These are phyloP conservation scores for Chrysoporthe austroafricana DNA, from an alignment of 2,329 filamentous ascomycete species.

Conservation along the genomic window DNA sequence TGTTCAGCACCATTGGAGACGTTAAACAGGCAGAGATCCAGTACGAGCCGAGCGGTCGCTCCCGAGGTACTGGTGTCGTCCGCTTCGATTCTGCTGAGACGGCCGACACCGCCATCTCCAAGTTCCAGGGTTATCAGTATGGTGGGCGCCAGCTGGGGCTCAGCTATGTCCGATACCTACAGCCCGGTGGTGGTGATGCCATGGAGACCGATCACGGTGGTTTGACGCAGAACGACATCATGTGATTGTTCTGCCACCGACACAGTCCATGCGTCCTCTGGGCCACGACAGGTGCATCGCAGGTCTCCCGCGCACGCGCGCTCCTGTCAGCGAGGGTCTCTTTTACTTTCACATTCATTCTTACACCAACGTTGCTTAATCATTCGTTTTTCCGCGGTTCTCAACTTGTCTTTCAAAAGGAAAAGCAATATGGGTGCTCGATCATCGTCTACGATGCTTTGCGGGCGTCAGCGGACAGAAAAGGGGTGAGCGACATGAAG, in stretches of 20 bases:
- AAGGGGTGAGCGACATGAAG: slow-evolving; percentile 4
- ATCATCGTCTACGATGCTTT: slow-evolving; percentile 10
- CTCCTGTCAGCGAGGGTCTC: neutral
- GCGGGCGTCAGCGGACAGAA: neutral
- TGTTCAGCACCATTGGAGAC: slow-evolving; percentile 97
- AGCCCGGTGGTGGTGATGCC: slow-evolving; percentile 63
- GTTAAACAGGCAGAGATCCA: slow-evolving; percentile 99
- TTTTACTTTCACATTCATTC: slow-evolving; percentile 19
- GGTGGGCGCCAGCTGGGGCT: slow-evolving; percentile 91
- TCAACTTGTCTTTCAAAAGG: slow-evolving; percentile 6
- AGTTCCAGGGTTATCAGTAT: slow-evolving; percentile 98
- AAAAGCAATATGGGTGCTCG: slow-evolving; percentile 9
- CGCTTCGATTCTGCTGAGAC: slow-evolving; percentile 83
- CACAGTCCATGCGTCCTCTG: neutral
- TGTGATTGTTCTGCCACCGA: slow-evolving; percentile 57
- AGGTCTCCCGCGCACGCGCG: neutral
- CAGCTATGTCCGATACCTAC: slow-evolving; percentile 92
- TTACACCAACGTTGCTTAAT: slow-evolving; percentile 17
- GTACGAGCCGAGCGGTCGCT: slow-evolving; percentile 95
- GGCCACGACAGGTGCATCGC: slow-evolving; percentile 2
- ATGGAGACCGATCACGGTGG: slow-evolving; percentile 83
- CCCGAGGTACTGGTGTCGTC: slow-evolving; percentile 94
- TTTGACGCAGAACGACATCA: slow-evolving; percentile 97
- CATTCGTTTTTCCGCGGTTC: slow-evolving; percentile 2
- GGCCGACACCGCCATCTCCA: slow-evolving; percentile 91